phyloP scores from a whole-genome alignment of 2,329 filamentous ascomycete species.

The Lecanicillium sp. region DNA sequence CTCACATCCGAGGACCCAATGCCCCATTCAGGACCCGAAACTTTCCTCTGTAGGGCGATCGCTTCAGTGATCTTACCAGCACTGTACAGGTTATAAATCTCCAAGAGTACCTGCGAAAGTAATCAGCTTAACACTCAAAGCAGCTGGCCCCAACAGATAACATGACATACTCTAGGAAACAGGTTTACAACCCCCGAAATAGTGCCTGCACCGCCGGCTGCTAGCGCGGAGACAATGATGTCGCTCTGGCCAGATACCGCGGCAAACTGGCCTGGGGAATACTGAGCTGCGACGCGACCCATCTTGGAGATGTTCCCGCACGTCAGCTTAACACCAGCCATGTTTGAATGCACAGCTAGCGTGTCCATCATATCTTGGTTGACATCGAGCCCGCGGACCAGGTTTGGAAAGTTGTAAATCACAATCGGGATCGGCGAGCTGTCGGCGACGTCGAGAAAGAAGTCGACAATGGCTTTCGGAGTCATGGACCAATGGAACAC shows the following conservation, averaged over 20 bases:
- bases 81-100: conserved; percentile 32
- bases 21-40: no score
- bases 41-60: conserved; percentile 25
- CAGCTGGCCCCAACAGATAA: no score
- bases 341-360: conserved; percentile 51
- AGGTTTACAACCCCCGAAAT: conserved; percentile 53
- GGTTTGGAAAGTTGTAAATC: conserved; percentile 66
- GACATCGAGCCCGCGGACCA: conserved; percentile 58
- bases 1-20: no score
- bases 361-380: conserved; percentile 55
- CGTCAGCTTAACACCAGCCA: conserved; percentile 63
- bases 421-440: conserved; percentile 54
- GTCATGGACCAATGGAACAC: conserved; percentile 62
- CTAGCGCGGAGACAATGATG: conserved; percentile 51
- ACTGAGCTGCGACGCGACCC: conserved; percentile 44
- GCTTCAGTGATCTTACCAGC: conserved; percentile 33
- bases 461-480: conserved; percentile 49
- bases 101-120: conserved; percentile 14
- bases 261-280: conserved; percentile 31
- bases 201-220: conserved; percentile 45
- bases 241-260: conserved; percentile 49
- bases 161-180: conserved; percentile 36
- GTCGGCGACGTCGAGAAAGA: conserved; percentile 51
- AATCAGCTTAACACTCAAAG: no score
- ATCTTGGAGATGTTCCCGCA: conserved; percentile 70